Evolutionary conservation across 306 rosid species (phyloP).

Genomic region (Benincasa hispida): DNA sequence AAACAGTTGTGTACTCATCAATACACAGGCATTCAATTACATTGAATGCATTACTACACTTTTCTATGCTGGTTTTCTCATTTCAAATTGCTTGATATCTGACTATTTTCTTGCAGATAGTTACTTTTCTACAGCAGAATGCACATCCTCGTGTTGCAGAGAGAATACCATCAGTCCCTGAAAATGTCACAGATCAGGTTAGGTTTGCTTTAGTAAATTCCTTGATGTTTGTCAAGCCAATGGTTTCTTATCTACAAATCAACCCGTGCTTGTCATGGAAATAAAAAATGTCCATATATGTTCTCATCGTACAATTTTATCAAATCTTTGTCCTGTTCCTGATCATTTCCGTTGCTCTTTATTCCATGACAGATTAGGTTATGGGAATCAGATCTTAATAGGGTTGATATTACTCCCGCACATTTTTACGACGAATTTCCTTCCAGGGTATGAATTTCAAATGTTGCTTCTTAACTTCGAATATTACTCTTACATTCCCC

Average conservation of each 20-base stretch:
- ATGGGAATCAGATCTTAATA: constrained; percentile 89
- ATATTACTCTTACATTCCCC: not conserved
- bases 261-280: not conserved
- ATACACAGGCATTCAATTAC: not conserved
- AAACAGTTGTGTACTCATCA: too few relatives aligned
- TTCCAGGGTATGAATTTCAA: constrained; percentile 42
- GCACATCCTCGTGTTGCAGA: constrained; percentile 91
- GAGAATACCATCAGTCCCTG: constrained; percentile 77
- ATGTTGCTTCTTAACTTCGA: not conserved
- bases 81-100: not conserved
- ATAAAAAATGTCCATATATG: not conserved
- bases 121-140: constrained; percentile 81
- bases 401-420: constrained; percentile 68
- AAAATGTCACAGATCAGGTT: constrained; percentile 97
- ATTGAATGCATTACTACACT: not conserved
- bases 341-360: constrained; percentile 9
- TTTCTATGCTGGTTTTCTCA: not conserved
- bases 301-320: not conserved
- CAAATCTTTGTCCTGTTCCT: constrained; percentile 1
- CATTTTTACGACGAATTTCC: constrained; percentile 79
- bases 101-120: constrained; percentile 38
- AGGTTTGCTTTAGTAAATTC: not conserved
- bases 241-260: not conserved
- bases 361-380: constrained; percentile 53
- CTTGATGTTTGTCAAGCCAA: not conserved